Evolutionary conservation across 106 monocot species (phyloP), one percentile per base, ranked within the genome.

Genomic region (Dendrobium huoshanense): DNA sequence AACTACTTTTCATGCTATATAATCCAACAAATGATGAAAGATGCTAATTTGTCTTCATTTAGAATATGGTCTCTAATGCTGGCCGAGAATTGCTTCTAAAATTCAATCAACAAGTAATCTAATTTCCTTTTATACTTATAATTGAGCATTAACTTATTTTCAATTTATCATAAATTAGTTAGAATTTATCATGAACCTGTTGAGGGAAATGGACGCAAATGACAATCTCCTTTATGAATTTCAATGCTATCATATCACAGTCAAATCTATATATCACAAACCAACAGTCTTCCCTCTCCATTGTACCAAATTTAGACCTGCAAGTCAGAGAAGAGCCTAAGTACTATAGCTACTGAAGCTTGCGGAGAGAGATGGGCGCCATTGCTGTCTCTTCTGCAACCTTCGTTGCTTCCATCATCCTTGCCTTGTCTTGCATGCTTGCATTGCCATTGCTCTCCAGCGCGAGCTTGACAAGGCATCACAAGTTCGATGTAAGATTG

Each of bases 401-500:
- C 56, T 72, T 59, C 31, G 18, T 58, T 13, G n/a, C n/a, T 45
- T 45, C 45, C 15, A 51, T 51, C 13, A 10, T 51, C 15, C 2
- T 15, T 7, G 5, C 11, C 64, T 5, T 65, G 6, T 20, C 8
- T 24, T 65, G n/a, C n/a, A 22, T 65, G 64, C 24, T 22, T 4
- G 45, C 33, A 55, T 20, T 78, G 78, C 43, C 43, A 0, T 47
- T 67, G 44, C 27, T 81, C 45, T 79, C 75, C 1, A 19, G 24
- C 27, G 77, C 79, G n/a, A 72, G 67, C 79, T 77, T 51, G 25
- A 88, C 88, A 16, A 76, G 88, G 75, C 81, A 85, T 79, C 85
- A 88, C 77, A 88, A 82, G 37, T 88, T 88, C 40, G 77, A 85
- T 19, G 88, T 88, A 77, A 1, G 82, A 48, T 22, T 37, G 37